Percentiles rank a stretch among this genome's conserved stretches.
Evolutionary conservation across 306 rosid species (phyloP).

Genomic region (Malus sylvestris): DNA sequence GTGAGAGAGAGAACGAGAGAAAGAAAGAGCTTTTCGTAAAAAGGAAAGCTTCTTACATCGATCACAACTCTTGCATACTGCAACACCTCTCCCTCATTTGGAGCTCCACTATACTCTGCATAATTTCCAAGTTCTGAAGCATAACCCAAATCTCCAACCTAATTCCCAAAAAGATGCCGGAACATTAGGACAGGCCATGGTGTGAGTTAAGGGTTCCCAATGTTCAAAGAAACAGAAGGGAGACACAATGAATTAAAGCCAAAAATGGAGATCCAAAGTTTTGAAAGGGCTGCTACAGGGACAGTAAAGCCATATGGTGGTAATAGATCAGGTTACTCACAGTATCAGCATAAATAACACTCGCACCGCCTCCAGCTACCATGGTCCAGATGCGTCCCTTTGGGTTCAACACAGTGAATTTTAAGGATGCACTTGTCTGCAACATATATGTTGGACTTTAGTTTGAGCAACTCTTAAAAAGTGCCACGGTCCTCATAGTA

Average conservation of each 20-base stretch:
- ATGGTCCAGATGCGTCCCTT: slow-evolving; percentile 92
- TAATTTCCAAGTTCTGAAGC: slow-evolving; percentile 94
- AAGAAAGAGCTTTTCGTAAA: neutral
- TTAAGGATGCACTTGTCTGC: slow-evolving; percentile 84
- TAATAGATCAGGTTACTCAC: slow-evolving; percentile 30
- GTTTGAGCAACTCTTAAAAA: slow-evolving; percentile 7
- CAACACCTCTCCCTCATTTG: slow-evolving; percentile 88
- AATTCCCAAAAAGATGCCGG: neutral
- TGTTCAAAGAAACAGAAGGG: neutral
- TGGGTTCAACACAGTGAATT: slow-evolving; percentile 77
- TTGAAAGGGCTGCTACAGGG: neutral
- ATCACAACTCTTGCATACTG: slow-evolving; percentile 83
- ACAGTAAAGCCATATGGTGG: neutral
- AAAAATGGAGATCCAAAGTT: neutral
- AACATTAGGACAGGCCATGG: neutral
- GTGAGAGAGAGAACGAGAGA: neutral
- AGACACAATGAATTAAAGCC: slow-evolving; percentile 2
- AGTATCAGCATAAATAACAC: slow-evolving; percentile 82
- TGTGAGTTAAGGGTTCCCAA: neutral
- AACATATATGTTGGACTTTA: slow-evolving; percentile 2
- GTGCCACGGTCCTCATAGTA: neutral
- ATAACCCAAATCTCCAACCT: slow-evolving; percentile 93
- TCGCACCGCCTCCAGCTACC: slow-evolving; percentile 97
- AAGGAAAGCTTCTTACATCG: slow-evolving; percentile 42
- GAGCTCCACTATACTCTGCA: slow-evolving; percentile 95